Evolutionary conservation across 1,139 yeast genomes (phyloP).

Genomic region (Debaryomycetaceae sp.): DNA sequence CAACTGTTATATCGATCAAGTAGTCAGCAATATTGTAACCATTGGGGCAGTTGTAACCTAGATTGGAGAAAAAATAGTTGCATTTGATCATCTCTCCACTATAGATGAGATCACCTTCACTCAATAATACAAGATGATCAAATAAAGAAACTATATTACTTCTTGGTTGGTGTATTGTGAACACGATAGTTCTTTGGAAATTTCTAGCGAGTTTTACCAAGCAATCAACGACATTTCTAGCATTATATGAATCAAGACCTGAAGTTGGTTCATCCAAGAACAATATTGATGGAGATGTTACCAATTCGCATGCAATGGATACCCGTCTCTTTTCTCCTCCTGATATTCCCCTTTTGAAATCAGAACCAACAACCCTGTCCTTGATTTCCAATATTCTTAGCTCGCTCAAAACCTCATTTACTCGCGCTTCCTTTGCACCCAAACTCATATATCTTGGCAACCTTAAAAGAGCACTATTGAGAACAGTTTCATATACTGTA

Average conservation of each 20-base stretch:
- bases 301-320: constrained; percentile 85
- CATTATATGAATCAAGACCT: constrained; percentile 91
- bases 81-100: constrained; percentile 78
- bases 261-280: constrained; percentile 92
- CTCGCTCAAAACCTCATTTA: constrained; percentile 79
- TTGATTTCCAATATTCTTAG: constrained; percentile 78
- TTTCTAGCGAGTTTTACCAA: constrained; percentile 76
- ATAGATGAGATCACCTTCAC: constrained; percentile 82
- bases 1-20: constrained; percentile 84
- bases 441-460: constrained; percentile 77
- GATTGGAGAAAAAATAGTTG: constrained; percentile 66
- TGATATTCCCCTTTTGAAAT: constrained; percentile 86
- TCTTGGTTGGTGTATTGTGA: constrained; percentile 97
- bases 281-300: constrained; percentile 77
- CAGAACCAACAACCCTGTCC: constrained; percentile 85
- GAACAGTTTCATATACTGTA: constrained; percentile 92
- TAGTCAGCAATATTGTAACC: constrained; percentile 95
- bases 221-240: constrained; percentile 84
- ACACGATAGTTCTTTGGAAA: constrained; percentile 80
- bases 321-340: constrained; percentile 93
- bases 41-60: constrained; percentile 80
- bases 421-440: constrained; percentile 72
- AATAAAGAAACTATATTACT: constrained; percentile 90
- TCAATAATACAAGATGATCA: constrained; percentile 74
- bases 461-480: constrained; percentile 85